Conservation (phyloP, 768 basidiomycete genomes). For the Termitomyces sp. region DNA sequence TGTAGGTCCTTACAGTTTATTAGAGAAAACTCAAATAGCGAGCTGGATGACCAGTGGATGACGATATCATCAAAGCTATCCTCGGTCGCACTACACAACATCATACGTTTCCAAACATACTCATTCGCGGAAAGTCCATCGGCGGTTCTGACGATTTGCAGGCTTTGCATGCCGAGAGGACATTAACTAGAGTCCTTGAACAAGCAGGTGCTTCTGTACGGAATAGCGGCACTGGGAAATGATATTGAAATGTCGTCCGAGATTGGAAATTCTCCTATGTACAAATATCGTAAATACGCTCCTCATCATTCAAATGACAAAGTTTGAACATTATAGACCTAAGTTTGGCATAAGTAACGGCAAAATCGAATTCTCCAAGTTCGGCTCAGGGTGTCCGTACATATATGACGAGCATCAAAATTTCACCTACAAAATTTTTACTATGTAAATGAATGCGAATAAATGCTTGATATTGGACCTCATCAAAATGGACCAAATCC, state of each 20-base stretch:
- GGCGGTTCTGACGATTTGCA: conserved; percentile 66
- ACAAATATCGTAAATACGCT: not conserved
- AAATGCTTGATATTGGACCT: no score
- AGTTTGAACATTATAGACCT: no score
- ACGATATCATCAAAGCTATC: conserved; percentile 58
- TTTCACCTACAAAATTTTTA: no score
- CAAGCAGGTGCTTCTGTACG: conserved; percentile 40
- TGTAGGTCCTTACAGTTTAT: conserved; percentile 32
- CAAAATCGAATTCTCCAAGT: no score
- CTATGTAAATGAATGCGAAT: no score
- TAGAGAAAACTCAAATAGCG: not conserved
- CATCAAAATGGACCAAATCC: no score
- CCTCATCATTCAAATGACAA: not conserved
- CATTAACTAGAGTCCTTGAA: conserved; percentile 43
- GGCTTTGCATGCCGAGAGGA: conserved; percentile 45
- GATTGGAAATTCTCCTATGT: not conserved
- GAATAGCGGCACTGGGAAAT: conserved; percentile 17
- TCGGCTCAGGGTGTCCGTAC: no score
- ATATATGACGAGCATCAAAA: no score
- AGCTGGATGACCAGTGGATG: conserved; percentile 45
- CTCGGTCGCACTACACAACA: conserved; percentile 64
- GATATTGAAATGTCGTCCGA: not conserved
- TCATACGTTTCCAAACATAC: conserved; percentile 73
- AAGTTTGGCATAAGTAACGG: no score
- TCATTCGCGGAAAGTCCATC: conserved; percentile 60